Conservation (phyloP, 768 basidiomycete species). For the Clathrus columnatus region DNA sequence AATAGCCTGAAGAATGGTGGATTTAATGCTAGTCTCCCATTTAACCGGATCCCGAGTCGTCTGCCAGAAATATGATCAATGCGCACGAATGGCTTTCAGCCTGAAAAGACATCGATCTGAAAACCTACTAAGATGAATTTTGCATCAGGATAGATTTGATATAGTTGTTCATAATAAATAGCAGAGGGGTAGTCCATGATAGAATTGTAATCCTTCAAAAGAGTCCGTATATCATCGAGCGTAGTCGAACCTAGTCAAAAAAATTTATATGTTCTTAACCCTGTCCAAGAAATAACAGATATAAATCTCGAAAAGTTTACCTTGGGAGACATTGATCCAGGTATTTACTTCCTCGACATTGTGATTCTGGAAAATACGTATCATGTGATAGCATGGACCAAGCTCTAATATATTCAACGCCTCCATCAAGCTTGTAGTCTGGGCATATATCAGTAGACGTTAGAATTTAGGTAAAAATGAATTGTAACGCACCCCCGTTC, state of each 20-base stretch:
- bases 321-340: not conserved
- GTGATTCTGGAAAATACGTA: not conserved
- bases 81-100: not conserved
- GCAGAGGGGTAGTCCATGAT: not conserved
- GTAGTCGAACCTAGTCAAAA: not conserved
- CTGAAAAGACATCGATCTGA: not conserved
- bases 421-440: not conserved
- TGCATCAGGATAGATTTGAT: too few relatives aligned
- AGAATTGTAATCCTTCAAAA: not conserved
- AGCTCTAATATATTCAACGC: not conserved
- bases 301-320: not conserved
- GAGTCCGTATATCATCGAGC: not conserved
- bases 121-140: slow-evolving; percentile 5
- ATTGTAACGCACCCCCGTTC: not conserved
- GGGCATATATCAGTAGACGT: not conserved
- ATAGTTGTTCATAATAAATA: not conserved
- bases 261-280: not conserved
- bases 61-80: not conserved
- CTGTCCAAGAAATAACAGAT: not conserved
- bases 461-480: not conserved
- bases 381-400: slow-evolving; percentile 4
- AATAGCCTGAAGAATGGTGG: not conserved
- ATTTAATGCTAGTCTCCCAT: slow-evolving; percentile 6
- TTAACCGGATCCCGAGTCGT: not conserved
- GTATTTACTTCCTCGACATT: not conserved